Evolutionary conservation across 805 yeast species (phyloP), one percentile per base, ranked within the genome.

Genomic region (Kuraishia molischiana): DNA sequence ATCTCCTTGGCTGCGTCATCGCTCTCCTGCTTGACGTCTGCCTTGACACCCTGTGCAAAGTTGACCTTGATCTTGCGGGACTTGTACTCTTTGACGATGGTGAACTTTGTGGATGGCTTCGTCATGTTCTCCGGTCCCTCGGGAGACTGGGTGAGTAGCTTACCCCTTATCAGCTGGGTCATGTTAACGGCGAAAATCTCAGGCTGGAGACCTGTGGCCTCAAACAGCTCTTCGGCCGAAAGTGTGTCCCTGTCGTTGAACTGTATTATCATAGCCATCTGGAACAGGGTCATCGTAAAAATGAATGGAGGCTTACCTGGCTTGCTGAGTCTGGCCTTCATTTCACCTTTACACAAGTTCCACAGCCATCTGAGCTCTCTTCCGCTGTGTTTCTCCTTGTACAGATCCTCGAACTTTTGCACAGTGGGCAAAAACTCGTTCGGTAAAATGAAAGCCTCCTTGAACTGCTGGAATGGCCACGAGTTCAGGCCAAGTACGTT

Each of bases 301-400:
- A 70, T 65, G 52, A 81, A 85, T 35, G 95, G 87, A 4, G 89
- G 82, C 53, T 78, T 80, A 5, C 89, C 89, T 28, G 82, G 79
- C 47, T 80, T 79, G 4, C 90, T 74, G 44, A 87, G 70, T 53
- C 85, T 83, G 9, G 95, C 95, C 58, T 80, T 84, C 40, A 92
- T 61, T 56, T 92, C 99, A 42, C 94, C 92, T 57, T 90, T 82
- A 34, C 95, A 85, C 54, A 85, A 77, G 50, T 86, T 82, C 97
- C 97, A 92, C 42, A 90, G 72, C 99, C 99, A 92, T 53, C 85
- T 83, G 49, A 92, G 72, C 45, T 85, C 78, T 58, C 97, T 74
- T 10, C 97, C 97, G 44, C 67, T 74, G 58, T 90, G 97, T 50
- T 82, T 80, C 26, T 68, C 64, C 32, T 74, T 67, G 58, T 90